A percentile compares a stretch with the other conserved stretches of the same genome.
Conservation (phyloP, 441 rosid species). For the Populus hybrid region DNA sequence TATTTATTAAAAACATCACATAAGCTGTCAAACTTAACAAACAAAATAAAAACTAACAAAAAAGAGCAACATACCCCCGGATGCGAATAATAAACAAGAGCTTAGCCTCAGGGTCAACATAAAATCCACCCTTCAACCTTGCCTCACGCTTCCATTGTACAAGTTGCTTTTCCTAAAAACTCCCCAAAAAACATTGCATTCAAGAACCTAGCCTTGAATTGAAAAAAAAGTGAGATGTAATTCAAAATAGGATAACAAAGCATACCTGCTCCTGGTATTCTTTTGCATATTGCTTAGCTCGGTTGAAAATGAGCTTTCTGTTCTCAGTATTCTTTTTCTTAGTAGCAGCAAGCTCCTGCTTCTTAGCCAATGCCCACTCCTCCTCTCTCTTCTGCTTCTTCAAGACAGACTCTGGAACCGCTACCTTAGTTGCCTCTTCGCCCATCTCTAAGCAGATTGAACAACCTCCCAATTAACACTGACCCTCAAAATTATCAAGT, state of each 20-base stretch:
- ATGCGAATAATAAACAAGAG: slow-evolving; percentile 73
- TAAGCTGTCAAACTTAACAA: slow-evolving; percentile 15
- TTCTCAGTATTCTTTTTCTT: slow-evolving; percentile 49
- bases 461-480: background rate
- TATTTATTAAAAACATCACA: background rate
- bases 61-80: slow-evolving; percentile 53
- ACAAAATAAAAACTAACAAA: background rate
- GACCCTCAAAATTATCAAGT: background rate
- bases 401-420: slow-evolving; percentile 60
- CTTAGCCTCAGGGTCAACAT: slow-evolving; percentile 83
- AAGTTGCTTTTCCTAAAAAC: slow-evolving; percentile 42
- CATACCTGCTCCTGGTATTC: slow-evolving; percentile 52
- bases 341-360: slow-evolving; percentile 36
- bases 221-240: background rate
- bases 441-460: slow-evolving; percentile 35
- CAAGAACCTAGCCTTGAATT: background rate
- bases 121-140: slow-evolving; percentile 73
- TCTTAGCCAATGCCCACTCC: slow-evolving; percentile 67
- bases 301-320: slow-evolving; percentile 46
- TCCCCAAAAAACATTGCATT: background rate
- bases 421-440: slow-evolving; percentile 40
- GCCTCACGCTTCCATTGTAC: slow-evolving; percentile 73
- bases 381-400: slow-evolving; percentile 68
- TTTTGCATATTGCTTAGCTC: slow-evolving; percentile 56
- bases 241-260: background rate